Evolutionary conservation across 78 protist species (phyloP), one percentile per base, ranked within the genome.

Genomic region (Dictyostelium firmibasis): DNA sequence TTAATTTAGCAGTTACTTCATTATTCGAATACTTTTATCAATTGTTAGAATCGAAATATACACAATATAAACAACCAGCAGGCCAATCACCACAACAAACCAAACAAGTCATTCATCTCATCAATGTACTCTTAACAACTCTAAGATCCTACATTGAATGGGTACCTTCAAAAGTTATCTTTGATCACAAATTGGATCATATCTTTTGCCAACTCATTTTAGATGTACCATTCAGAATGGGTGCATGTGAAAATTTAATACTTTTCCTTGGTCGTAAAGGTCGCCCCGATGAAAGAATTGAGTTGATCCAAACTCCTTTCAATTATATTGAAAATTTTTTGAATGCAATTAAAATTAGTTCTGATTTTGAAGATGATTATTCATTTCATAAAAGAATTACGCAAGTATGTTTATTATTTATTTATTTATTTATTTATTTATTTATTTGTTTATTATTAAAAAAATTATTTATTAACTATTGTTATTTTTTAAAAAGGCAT

Each of bases 281-380:
- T 16, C 36, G 82, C 31, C 76, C 75, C 14, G 94, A 89, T 20
- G 92, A 86, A 57, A 60, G 50, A 38, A 47, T 41, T 7, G 86
- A 89, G 13, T 50, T 89, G 5, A 20, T 89, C 13, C 14, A 13
- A 50, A 81, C 85, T 13, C 78, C 84, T 60, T 89, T 89, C 18
- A 78, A 89, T 23, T 43, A 13, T 27, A 38, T 89, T 36, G 94
- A 89, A 23, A 31, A 13, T 25, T 41, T 89, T 29, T 29, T 23
- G 0, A 36, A 69, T 11, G 33, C 94, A 38, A 89, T 89, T 60
- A 25, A 44, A 33, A 72, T 79, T 3, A 62, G 13, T 11, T 47
- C 87, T 3, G 38, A 78, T 67, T 36, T 50, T 29, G 94, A 89
- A 44, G 94, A 57, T 44, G 94, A 89, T 43, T 89, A 89, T 69